These are phyloP conservation scores for Phytophthora sp. DNA, from an alignment of 352 stramenopile species.

Conservation along the genomic window DNA sequence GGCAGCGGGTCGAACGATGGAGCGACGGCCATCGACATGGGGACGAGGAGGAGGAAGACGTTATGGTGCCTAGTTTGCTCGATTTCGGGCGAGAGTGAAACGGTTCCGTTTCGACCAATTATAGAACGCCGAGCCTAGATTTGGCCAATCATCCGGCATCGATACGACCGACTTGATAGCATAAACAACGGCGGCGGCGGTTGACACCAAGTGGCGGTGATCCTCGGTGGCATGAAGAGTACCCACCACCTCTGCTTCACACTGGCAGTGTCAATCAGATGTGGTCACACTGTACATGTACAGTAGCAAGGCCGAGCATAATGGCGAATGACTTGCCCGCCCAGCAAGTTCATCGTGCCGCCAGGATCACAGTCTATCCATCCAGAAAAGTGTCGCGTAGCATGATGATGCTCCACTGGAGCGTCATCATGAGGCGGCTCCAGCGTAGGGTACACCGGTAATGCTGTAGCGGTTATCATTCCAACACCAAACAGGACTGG, in stretches of 20 bases:
- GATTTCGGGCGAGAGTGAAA: constrained; percentile 23
- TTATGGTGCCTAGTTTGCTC: constrained; percentile 19
- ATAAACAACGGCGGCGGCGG: constrained; percentile 15
- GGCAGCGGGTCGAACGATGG: constrained; percentile 17
- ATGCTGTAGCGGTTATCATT: too few species aligned
- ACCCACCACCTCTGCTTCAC: too few species aligned
- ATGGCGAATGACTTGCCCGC: too few species aligned
- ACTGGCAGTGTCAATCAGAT: too few species aligned
- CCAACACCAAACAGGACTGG: too few species aligned
- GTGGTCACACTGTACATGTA: too few species aligned
- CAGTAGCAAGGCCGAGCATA: too few species aligned
- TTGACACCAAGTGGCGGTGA: constrained; percentile 12
- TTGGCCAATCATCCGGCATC: constrained; percentile 8
- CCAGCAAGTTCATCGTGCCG: not conserved
- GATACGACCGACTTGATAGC: not conserved
- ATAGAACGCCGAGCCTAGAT: not conserved
- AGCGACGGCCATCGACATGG: constrained; percentile 16
- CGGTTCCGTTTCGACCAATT: constrained; percentile 13
- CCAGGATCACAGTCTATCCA: too few species aligned
- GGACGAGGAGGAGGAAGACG: not conserved
- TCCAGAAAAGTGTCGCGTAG: constrained; percentile 3
- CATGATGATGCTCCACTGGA: constrained; percentile 4
- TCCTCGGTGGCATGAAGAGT: too few species aligned
- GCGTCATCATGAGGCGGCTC: too few species aligned
- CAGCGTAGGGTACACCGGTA: too few species aligned